Percentiles rank a stretch among this genome's conserved stretches.
phyloP scores from a whole-genome alignment of 805 yeast genomes.

The Jamesozyma spencerorum region DNA sequence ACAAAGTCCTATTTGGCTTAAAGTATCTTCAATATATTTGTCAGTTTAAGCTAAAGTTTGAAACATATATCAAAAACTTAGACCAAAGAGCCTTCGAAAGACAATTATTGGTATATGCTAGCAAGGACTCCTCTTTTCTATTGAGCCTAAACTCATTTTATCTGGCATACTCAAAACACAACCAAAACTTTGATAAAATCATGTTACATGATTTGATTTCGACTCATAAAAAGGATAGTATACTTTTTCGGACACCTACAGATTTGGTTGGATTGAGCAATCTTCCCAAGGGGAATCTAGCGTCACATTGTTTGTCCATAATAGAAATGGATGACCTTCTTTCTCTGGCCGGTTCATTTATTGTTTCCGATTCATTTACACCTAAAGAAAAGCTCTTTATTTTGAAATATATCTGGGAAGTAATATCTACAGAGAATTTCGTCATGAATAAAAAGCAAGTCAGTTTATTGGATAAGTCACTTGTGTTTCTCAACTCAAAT shows the following conservation, averaged over 20 bases:
- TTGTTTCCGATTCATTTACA: not conserved
- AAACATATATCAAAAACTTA: conserved; percentile 19
- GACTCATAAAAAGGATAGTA: not conserved
- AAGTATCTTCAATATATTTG: conserved; percentile 26
- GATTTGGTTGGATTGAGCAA: not conserved
- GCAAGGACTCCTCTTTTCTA: not conserved
- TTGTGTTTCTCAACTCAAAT: conserved; percentile 15
- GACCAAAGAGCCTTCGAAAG: conserved; percentile 9
- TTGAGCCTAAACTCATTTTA: conserved; percentile 12
- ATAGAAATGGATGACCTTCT: not conserved
- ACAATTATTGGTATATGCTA: conserved; percentile 8
- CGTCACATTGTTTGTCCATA: not conserved
- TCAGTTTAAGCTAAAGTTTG: conserved; percentile 17
- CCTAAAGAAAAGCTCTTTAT: not conserved
- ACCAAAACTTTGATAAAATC: conserved; percentile 12
- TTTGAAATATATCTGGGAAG: conserved; percentile 8
- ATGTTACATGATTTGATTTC: conserved; percentile 13
- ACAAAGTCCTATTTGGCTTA: conserved; percentile 21
- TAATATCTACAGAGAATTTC: conserved; percentile 6
- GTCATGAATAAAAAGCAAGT: conserved; percentile 3
- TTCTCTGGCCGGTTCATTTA: not conserved
- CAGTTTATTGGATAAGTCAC: conserved; percentile 15
- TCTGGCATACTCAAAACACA: conserved; percentile 12
- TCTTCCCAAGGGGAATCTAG: not conserved
- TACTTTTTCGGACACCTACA: not conserved